Conservation (phyloP, 2,329 filamentous ascomycete genomes). For the Penicillium sp. region DNA sequence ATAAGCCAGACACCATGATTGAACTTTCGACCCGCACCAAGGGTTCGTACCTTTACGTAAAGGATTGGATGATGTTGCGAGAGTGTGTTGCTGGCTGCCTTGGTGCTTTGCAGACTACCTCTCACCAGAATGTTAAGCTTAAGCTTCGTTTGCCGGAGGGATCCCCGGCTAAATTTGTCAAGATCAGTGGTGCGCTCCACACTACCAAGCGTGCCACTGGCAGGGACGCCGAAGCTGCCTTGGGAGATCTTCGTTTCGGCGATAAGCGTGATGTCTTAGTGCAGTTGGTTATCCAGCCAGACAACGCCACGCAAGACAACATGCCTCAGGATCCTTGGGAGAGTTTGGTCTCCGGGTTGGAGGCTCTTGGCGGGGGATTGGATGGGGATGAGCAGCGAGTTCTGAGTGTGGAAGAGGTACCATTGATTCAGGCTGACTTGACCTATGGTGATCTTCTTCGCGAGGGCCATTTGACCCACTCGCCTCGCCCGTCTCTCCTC, state of each 20-base stretch:
- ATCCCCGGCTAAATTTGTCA: constrained; percentile 96
- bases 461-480: constrained; percentile 79
- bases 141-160: constrained; percentile 92
- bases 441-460: constrained; percentile 90
- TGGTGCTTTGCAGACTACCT: constrained; percentile 85
- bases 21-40: constrained; percentile 93
- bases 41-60: constrained; percentile 95
- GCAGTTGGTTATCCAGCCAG: constrained; percentile 86
- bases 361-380: constrained; percentile 82
- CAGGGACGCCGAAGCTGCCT: constrained; percentile 84
- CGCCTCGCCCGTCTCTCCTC: constrained; percentile 82
- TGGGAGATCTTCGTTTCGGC: constrained; percentile 90
- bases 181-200: constrained; percentile 93
- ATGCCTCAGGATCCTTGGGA: constrained; percentile 95
- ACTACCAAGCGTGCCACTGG: constrained; percentile 95
- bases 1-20: constrained; percentile 98
- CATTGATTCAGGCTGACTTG: constrained; percentile 90
- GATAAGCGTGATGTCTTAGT: constrained; percentile 94
- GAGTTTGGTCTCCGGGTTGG: constrained; percentile 89
- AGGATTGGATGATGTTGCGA: constrained; percentile 99
- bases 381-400: constrained; percentile 82
- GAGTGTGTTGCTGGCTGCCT: constrained; percentile 93
- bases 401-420: constrained; percentile 87
- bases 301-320: constrained; percentile 76
- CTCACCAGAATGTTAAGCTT: constrained; percentile 97